Base-by-base conservation (phyloP, 176 grass and related monocot genomes). In the Carex pumila region DNA sequence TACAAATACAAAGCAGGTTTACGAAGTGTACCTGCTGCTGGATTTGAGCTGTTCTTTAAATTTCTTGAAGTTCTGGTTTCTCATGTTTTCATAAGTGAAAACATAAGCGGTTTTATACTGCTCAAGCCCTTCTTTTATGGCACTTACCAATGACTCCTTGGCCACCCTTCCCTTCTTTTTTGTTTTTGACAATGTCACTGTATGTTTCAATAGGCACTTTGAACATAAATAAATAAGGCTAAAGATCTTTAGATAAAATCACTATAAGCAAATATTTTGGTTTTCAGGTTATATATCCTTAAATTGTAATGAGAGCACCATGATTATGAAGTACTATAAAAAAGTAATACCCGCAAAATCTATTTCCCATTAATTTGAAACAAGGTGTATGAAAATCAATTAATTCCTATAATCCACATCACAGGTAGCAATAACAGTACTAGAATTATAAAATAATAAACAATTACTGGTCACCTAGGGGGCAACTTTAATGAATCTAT, bases 11-110 rank as follows among this genome's bases (percentile, higher is more conserved):
- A 83, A 62, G 4, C 14, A 58, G 21, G 5, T 65, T 10, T 83
- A 67, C 15, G 3, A 52, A 43, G 17, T 29, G 29, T 90, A 94
- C 92, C 94, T 92, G 94, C 88, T 91, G 49, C 74, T 81, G 6
- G 92, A 81, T 62, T 99, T 99, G 36, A 90, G 71, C 12, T 99
- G 88, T 17, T 99, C 96, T 83, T 88, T 92, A 30, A 99, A 89
- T 65, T 84, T 87, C 88, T 99, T 99, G 59, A 99, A 91, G 60
- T 87, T 95, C 83, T 92, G 96, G 72, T 97, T 97, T 79, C 93
- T 93, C 96, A 95, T 99, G 71, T 95, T 94, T 59, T 95, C 90
- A 14, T 86, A 95, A 30, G 89, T 94, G n/a, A 99, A 99, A 30
- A 99, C 93, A 72, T 95, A 99, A 15, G 85, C 88, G 15, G 64